phyloP scores from a whole-genome alignment of 192 early-diverging fungal species.

The Polychytrium aggregatum region DNA sequence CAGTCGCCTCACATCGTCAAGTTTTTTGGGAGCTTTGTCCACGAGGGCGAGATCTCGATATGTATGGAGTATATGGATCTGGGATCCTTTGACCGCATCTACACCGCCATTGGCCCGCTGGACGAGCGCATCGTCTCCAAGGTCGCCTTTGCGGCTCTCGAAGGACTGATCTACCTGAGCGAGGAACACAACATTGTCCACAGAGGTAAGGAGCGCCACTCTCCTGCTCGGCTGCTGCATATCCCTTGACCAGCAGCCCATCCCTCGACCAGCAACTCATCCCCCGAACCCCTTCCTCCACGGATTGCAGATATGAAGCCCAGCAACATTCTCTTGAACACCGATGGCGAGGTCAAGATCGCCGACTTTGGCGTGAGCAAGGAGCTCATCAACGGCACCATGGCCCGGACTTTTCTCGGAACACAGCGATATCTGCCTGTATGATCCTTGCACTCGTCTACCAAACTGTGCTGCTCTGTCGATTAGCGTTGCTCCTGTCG shows the following conservation, averaged over 20 bases:
- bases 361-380: constrained; percentile 96
- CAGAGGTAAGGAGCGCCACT: constrained; percentile 37
- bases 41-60: constrained; percentile 42
- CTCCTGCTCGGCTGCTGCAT: too few relatives aligned
- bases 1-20: constrained; percentile 87
- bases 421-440: constrained; percentile 84
- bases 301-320: constrained; percentile 76
- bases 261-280: too few relatives aligned
- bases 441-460: constrained; percentile 41
- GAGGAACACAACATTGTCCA: constrained; percentile 72
- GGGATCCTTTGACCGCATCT: constrained; percentile 81
- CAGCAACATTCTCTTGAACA: constrained; percentile 83
- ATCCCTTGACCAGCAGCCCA: too few relatives aligned
- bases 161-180: constrained; percentile 46
- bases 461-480: constrained; percentile 1
- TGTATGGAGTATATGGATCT: constrained; percentile 97
- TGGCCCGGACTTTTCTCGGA: constrained; percentile 64
- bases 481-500: too few relatives aligned
- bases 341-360: constrained; percentile 79
- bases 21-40: constrained; percentile 94
- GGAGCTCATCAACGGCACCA: constrained; percentile 35
- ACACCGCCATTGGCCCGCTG: constrained; percentile 58
- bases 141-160: constrained; percentile 50
- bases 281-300: too few relatives aligned
- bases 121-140: constrained; percentile 63